phyloP scores from a whole-genome alignment of 805 yeast species.

The Vanderwaltozyma tropicalis region DNA sequence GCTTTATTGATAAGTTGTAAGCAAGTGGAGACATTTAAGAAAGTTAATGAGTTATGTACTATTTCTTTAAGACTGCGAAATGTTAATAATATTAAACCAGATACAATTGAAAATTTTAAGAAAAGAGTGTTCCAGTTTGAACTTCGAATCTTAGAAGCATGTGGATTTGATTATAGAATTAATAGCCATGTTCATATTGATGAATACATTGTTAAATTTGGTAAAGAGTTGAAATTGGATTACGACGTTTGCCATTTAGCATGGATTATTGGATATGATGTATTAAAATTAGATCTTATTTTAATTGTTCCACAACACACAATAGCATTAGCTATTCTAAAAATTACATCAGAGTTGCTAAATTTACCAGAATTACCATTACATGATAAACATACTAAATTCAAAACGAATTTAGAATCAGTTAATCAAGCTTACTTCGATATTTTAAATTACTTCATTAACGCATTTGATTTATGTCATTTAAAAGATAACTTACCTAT shows the following conservation, averaged over 20 bases:
- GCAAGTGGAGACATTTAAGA: constrained; percentile 76
- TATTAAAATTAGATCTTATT: constrained; percentile 56
- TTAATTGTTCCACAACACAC: constrained; percentile 67
- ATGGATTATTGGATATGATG: constrained; percentile 73
- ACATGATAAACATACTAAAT: constrained; percentile 7
- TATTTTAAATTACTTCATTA: constrained; percentile 50
- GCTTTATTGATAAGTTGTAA: constrained; percentile 64
- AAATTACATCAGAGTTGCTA: constrained; percentile 45
- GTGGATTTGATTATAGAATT: constrained; percentile 70
- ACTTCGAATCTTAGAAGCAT: constrained; percentile 61
- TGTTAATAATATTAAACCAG: constrained; percentile 14
- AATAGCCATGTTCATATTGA: constrained; percentile 44
- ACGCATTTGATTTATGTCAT: constrained; percentile 42
- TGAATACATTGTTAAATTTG: constrained; percentile 50
- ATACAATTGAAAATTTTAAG: constrained; percentile 43
- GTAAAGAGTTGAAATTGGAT: constrained; percentile 38
- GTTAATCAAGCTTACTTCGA: constrained; percentile 44
- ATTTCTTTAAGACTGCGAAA: constrained; percentile 30
- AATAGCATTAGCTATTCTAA: constrained; percentile 58
- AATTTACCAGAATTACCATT: constrained; percentile 3
- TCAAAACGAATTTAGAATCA: constrained; percentile 25
- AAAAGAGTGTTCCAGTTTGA: constrained; percentile 51
- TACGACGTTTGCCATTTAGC: constrained; percentile 43
- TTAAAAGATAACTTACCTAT: constrained; percentile 34
- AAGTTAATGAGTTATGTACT: constrained; percentile 47